Base-by-base conservation (phyloP, 768 basidiomycete species). In the Leucosporidium yakuticum region DNA sequence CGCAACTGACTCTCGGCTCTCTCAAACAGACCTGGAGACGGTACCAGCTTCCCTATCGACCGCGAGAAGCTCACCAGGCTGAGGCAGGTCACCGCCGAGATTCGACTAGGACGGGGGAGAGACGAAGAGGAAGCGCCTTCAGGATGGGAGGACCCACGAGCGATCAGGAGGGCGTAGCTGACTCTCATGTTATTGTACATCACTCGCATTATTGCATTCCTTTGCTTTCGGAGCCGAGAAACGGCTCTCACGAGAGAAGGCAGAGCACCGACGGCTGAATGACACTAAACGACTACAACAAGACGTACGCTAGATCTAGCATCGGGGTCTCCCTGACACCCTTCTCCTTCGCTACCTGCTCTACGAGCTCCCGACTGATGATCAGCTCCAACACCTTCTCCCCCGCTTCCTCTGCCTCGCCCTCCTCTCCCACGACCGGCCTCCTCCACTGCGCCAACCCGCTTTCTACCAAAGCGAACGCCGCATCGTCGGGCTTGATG, bases 391-490 rank as follows among this genome's bases (percentile, higher is more conserved):
- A 82, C 69, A 83, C 75, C 54, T 74, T 73, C 27, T 81, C 80
- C 66, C 81, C 77, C 31, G 78, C 76, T 63, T 79, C 74, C 64
- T 74, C 74, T 11, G 14, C 60, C 64, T 65, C 64, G 4, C 44
- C 67, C 19, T 55, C 55, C 65, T 17, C 73, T 0, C 20, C 32
- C 21, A 54, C 21, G 53, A 20, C 27, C 49, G 20, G 56, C 64
- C 34, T 27, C 63, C 7, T 56, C 60, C 48, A 64, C 57, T 48
- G 59, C 29, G 96, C 81, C 63, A 97, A 78, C 34, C 92, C 91
- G 68, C 89, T 87, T 76, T 94, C 91, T 64, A 89, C 87, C 73
- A 98, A 78, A 4, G 93, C 91, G 79, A 91, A 93, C 0, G 91
- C 88, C 0, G 87, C 85, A 77, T 98, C 95, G 64, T 96, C 91